These are phyloP conservation scores for Globisporangium alternatum DNA, from an alignment of 352 stramenopile genomes.

Conservation along the genomic window DNA sequence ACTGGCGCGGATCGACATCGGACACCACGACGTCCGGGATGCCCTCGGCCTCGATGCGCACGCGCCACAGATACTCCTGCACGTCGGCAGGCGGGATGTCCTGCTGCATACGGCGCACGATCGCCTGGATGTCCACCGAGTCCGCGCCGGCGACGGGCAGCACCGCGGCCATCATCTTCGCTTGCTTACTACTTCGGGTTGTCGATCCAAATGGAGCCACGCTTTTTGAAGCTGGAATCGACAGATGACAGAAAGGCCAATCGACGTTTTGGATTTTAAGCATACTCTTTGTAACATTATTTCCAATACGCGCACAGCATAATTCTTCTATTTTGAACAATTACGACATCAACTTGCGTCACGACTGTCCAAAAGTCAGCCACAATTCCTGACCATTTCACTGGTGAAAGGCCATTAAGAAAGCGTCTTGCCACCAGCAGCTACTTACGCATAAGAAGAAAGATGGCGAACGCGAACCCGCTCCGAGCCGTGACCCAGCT, in stretches of 20 bases:
- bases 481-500: constrained; percentile 63
- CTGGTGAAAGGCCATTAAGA: constrained; percentile 13
- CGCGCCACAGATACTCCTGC: constrained; percentile 85
- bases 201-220: neutral
- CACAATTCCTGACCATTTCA: neutral
- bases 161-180: constrained; percentile 61
- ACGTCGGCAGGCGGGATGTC: constrained; percentile 64
- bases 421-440: neutral
- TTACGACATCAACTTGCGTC: too few relatives aligned
- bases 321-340: neutral
- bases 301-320: neutral
- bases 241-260: neutral
- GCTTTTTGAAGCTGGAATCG: neutral
- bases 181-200: neutral
- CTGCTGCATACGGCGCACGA: constrained; percentile 59
- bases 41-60: constrained; percentile 71
- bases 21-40: constrained; percentile 76
- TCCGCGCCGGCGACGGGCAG: constrained; percentile 59
- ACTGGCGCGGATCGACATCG: constrained; percentile 63
- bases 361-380: neutral
- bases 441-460: neutral
- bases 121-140: constrained; percentile 53
- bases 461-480: constrained; percentile 29
- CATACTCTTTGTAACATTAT: neutral
- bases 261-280: neutral